Conservation (phyloP, 768 basidiomycete genomes). For the Termitomyces titanicus region DNA sequence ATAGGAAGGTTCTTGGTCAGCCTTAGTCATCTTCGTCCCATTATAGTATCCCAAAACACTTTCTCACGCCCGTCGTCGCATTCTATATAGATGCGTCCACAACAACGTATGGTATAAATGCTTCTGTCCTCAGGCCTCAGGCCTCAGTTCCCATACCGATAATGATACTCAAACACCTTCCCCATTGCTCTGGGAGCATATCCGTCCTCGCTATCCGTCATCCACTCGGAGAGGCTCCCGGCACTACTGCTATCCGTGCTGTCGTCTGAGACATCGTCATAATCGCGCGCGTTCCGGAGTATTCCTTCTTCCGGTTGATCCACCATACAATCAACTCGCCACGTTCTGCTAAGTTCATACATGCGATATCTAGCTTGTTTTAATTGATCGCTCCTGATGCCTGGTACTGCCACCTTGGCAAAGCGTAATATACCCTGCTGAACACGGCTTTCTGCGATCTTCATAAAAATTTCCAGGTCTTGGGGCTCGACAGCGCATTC, state of each 20-base stretch:
- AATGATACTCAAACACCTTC: slow-evolving; percentile 2
- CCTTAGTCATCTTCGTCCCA: too few species aligned
- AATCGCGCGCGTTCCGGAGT: neutral
- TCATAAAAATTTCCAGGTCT: neutral
- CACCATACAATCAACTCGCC: neutral
- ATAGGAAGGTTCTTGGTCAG: too few species aligned
- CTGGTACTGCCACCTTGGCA: neutral
- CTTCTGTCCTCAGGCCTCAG: too few species aligned
- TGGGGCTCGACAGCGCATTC: slow-evolving; percentile 2
- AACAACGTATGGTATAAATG: too few species aligned
- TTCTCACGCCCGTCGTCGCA: too few species aligned
- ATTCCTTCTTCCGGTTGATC: neutral
- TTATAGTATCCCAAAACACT: too few species aligned
- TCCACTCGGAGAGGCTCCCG: neutral
- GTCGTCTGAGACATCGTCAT: neutral
- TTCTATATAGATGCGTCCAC: too few species aligned
- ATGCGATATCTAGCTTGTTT: neutral
- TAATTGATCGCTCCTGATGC: neutral
- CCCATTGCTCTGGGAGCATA: slow-evolving; percentile 1
- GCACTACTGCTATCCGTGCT: slow-evolving; percentile 4
- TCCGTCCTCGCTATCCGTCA: slow-evolving; percentile 1
- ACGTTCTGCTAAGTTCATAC: neutral
- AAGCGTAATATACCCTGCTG: neutral
- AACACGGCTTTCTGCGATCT: neutral
- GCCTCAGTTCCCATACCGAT: neutral